Evolutionary conservation across 2,329 filamentous ascomycete species (phyloP).

Genomic region (Nothophoma quercina): DNA sequence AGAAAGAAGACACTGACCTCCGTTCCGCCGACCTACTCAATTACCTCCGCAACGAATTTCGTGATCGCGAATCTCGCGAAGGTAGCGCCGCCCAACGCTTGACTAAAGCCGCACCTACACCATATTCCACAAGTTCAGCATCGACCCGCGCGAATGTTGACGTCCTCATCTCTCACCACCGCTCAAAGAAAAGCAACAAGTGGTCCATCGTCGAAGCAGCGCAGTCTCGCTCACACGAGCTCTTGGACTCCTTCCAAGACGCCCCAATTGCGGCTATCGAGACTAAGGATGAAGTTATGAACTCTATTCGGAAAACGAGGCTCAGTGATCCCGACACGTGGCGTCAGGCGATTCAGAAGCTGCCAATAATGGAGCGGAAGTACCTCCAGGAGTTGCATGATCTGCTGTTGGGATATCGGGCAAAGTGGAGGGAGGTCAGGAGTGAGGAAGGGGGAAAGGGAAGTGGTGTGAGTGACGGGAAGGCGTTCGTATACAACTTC

Average conservation of each 20-base stretch:
- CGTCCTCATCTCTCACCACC: constrained; percentile 82
- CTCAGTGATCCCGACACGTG: constrained; percentile 84
- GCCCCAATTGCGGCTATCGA: constrained; percentile 89
- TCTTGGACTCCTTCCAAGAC: constrained; percentile 74
- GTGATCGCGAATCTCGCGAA: constrained; percentile 75
- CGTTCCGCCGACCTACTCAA: constrained; percentile 74
- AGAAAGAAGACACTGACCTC: constrained; percentile 80
- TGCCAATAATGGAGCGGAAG: constrained; percentile 77
- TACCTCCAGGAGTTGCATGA: constrained; percentile 86
- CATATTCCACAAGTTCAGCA: constrained; percentile 25
- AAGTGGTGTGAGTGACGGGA: constrained; percentile 59
- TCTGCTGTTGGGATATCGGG: constrained; percentile 70
- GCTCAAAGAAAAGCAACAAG: constrained; percentile 91
- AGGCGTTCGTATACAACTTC: constrained; percentile 93
- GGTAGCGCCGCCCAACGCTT: constrained; percentile 51
- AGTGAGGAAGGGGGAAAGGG: constrained; percentile 38
- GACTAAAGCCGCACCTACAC: constrained; percentile 29
- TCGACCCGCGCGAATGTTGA: constrained; percentile 71
- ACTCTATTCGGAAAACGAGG: constrained; percentile 75
- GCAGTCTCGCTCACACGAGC: constrained; percentile 63
- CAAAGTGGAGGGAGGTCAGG: constrained; percentile 60
- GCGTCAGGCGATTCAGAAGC: constrained; percentile 79
- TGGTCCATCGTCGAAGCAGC: constrained; percentile 83
- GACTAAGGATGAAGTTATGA: constrained; percentile 82
- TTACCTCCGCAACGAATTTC: constrained; percentile 83